These are phyloP conservation scores for Arthroderma sp. DNA, from an alignment of 2,329 filamentous ascomycete species.

Conservation along the genomic window DNA sequence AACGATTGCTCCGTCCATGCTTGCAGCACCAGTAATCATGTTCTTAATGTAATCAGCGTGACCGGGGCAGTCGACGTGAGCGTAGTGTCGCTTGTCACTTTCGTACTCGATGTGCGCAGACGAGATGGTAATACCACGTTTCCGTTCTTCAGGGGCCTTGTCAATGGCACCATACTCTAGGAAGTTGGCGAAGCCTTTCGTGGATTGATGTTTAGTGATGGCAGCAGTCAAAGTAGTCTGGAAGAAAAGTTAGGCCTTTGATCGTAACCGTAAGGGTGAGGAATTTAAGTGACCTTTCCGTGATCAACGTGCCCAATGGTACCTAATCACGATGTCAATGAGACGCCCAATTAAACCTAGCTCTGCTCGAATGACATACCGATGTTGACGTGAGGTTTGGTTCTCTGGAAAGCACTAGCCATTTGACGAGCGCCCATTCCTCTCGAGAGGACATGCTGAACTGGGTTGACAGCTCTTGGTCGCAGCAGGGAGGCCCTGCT, in stretches of 20 bases:
- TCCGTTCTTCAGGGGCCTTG: slow-evolving; percentile 97
- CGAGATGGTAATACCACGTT: slow-evolving; percentile 99
- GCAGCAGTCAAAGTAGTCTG: slow-evolving; percentile 96
- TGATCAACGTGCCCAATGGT: slow-evolving; percentile 99
- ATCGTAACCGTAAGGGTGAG: background rate
- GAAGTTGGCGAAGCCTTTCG: slow-evolving; percentile 87
- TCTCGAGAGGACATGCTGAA: slow-evolving; percentile 46
- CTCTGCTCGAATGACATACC: slow-evolving; percentile 40
- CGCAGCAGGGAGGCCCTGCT: slow-evolving; percentile 61
- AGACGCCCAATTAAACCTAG: background rate
- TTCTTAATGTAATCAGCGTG: slow-evolving; percentile 99
- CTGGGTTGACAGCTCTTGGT: slow-evolving; percentile 57
- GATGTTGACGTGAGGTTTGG: slow-evolving; percentile 97
- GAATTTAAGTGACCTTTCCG: slow-evolving; percentile 60
- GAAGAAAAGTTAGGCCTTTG: slow-evolving; percentile 7
- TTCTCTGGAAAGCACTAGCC: slow-evolving; percentile 62
- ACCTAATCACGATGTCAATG: slow-evolving; percentile 35
- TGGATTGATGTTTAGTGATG: slow-evolving; percentile 95
- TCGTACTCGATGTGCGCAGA: slow-evolving; percentile 97
- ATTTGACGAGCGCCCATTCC: slow-evolving; percentile 40
- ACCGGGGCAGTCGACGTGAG: slow-evolving; percentile 98
- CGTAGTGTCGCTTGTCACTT: slow-evolving; percentile 89
- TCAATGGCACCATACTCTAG: slow-evolving; percentile 97
- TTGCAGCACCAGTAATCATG: slow-evolving; percentile 99
- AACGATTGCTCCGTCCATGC: slow-evolving; percentile 98